These are phyloP conservation scores for Fraxinus americana DNA, from an alignment of 257 asterid species.

Conservation along the genomic window DNA sequence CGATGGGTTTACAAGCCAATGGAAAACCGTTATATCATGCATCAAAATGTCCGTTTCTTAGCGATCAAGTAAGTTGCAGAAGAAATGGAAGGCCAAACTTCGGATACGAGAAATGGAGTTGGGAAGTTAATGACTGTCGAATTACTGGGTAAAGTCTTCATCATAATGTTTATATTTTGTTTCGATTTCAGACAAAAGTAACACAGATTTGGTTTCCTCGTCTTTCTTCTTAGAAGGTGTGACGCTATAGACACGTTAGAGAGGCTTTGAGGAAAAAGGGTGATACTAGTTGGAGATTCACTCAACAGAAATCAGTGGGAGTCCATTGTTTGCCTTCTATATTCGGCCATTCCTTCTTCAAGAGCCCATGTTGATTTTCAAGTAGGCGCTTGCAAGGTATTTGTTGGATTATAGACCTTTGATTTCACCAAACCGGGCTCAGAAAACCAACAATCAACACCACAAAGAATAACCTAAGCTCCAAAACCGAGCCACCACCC, in stretches of 20 bases:
- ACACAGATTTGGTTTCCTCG: background rate
- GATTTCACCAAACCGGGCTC: too few relatives aligned
- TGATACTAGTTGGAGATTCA: constrained; percentile 26
- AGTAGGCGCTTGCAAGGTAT: constrained; percentile 18
- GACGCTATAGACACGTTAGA: constrained; percentile 23
- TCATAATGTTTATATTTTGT: background rate
- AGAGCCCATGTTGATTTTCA: constrained; percentile 18
- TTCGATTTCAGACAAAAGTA: background rate
- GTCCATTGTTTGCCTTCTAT: constrained; percentile 25
- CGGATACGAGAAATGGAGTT: constrained; percentile 23
- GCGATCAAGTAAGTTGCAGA: constrained; percentile 28
- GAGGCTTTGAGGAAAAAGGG: constrained; percentile 21
- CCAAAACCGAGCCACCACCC: too few relatives aligned
- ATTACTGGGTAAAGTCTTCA: constrained; percentile 11
- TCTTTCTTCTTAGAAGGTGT: constrained; percentile 4
- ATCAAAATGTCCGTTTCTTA: constrained; percentile 23
- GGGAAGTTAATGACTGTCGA: constrained; percentile 27
- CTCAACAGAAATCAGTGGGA: constrained; percentile 29
- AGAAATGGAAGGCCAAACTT: constrained; percentile 27
- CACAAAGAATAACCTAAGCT: too few relatives aligned
- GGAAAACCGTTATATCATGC: constrained; percentile 18
- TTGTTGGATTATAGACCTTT: too few relatives aligned
- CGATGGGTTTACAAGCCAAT: too few relatives aligned
- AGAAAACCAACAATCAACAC: too few relatives aligned
- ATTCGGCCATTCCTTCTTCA: constrained; percentile 27